Percentiles rank a stretch among this genome's conserved stretches.
Evolutionary conservation across 768 basidiomycete genomes (phyloP).

Genomic region (Lentinula sp.): DNA sequence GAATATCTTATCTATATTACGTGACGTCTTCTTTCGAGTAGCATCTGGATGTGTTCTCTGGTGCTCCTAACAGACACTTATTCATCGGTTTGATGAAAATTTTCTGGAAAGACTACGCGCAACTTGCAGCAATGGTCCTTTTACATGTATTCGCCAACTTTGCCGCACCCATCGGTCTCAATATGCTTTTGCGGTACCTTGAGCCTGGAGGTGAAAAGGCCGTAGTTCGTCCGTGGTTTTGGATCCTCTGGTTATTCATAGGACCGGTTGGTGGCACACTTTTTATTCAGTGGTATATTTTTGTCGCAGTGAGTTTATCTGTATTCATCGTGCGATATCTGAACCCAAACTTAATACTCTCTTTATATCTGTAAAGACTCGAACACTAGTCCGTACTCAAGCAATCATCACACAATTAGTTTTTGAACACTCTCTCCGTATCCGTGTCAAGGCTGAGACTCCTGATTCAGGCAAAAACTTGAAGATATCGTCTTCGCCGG

Average conservation of each 20-base stretch:
- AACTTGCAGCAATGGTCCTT: constrained; percentile 21
- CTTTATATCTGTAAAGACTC: constrained; percentile 23
- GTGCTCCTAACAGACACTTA: constrained; percentile 34
- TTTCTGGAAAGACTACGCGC: constrained; percentile 26
- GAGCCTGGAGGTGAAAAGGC: constrained; percentile 44
- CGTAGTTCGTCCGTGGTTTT: constrained; percentile 59
- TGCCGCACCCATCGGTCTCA: constrained; percentile 33
- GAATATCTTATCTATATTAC: background rate
- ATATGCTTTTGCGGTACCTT: constrained; percentile 36
- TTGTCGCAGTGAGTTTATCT: constrained; percentile 32
- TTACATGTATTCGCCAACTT: constrained; percentile 21
- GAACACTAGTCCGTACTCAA: constrained; percentile 38
- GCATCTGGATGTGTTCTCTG: constrained; percentile 32
- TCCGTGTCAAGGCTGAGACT: constrained; percentile 50
- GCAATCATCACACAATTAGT: constrained; percentile 35
- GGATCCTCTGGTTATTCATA: constrained; percentile 48
- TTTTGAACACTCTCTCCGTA: constrained; percentile 47
- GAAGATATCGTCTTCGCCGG: background rate
- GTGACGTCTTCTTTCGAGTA: constrained; percentile 7
- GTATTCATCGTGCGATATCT: background rate
- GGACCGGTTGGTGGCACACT: constrained; percentile 39
- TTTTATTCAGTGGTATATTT: constrained; percentile 49
- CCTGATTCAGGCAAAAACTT: constrained; percentile 5
- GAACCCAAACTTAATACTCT: too few relatives aligned
- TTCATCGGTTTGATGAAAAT: constrained; percentile 38